Percentiles rank a stretch among this genome's conserved stretches.
These are phyloP conservation scores for Mycena alexandri DNA, from an alignment of 768 basidiomycete genomes.

Conservation along the genomic window DNA sequence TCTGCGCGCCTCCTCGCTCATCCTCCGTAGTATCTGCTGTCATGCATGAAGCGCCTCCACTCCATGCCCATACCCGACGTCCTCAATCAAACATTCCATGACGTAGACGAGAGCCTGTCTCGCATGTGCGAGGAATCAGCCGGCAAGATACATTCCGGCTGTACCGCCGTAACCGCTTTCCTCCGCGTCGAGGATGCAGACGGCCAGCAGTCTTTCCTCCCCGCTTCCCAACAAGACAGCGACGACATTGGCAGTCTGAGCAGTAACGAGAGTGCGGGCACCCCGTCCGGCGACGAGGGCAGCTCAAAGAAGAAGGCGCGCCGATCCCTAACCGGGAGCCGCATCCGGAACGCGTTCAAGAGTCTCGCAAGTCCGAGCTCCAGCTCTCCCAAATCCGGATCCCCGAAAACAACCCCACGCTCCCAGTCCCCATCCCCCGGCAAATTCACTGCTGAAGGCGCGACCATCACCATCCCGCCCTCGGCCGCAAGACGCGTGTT, in stretches of 20 bases:
- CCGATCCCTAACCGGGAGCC: constrained; percentile 61
- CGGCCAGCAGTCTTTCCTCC: constrained; percentile 78
- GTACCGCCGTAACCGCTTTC: constrained; percentile 97
- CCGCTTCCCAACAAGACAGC: constrained; percentile 39
- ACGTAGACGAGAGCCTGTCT: constrained; percentile 88
- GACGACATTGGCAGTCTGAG: constrained; percentile 52
- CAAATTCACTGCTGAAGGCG: constrained; percentile 47
- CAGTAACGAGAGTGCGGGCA: constrained; percentile 58
- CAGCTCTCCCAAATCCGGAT: constrained; percentile 45
- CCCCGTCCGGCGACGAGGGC: constrained; percentile 49
- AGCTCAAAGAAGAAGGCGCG: constrained; percentile 54
- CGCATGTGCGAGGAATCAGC: constrained; percentile 87
- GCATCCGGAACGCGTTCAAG: constrained; percentile 68
- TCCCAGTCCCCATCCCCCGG: constrained; percentile 49
- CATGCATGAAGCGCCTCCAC: constrained; percentile 73
- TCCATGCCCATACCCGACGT: constrained; percentile 81
- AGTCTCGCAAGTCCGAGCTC: constrained; percentile 57
- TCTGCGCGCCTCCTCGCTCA: constrained; percentile 10
- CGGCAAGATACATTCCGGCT: constrained; percentile 95
- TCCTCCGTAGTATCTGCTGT: constrained; percentile 64
- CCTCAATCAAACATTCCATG: constrained; percentile 94
- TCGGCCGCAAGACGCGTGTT: constrained; percentile 76
- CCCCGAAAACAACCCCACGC: constrained; percentile 35
- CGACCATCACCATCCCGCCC: constrained; percentile 59
- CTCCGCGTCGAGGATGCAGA: constrained; percentile 89